Conservation (phyloP, 1,139 yeast species). For the Yamadazyma triangularis region DNA sequence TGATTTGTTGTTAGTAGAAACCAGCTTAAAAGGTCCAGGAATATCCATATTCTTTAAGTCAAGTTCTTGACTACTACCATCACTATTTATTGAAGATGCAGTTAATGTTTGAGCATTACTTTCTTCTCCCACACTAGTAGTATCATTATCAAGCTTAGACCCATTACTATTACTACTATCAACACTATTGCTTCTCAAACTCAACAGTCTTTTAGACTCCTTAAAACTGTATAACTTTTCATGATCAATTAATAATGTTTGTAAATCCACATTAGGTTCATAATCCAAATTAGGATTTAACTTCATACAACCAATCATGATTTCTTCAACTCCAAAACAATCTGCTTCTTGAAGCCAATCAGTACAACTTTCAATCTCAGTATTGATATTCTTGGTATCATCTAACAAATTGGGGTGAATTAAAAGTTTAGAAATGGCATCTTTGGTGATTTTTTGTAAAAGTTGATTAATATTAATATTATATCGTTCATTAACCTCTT, state of each 20-base stretch:
- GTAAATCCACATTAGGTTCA: background rate
- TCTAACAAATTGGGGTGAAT: slow-evolving; percentile 48
- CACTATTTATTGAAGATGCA: too few species aligned
- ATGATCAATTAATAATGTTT: background rate
- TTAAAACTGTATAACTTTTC: background rate
- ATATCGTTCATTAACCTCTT: background rate
- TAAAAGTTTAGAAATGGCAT: slow-evolving; percentile 20
- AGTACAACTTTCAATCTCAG: background rate
- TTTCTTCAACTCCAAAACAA: slow-evolving; percentile 26
- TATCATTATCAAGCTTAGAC: too few species aligned
- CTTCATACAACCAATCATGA: slow-evolving; percentile 28
- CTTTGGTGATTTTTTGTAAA: slow-evolving; percentile 7
- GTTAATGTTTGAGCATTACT: slow-evolving; percentile 1
- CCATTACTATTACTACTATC: too few species aligned
- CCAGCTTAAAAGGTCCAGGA: too few species aligned
- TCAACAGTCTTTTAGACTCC: background rate
- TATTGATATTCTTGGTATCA: slow-evolving; percentile 10
- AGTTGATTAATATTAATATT: too few species aligned
- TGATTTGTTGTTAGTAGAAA: too few species aligned
- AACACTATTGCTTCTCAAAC: background rate
- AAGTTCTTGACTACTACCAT: too few species aligned
- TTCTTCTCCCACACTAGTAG: too few species aligned
- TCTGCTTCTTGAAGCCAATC: slow-evolving; percentile 7
- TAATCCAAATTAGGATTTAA: slow-evolving; percentile 13
- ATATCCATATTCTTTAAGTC: too few species aligned